Conservation (phyloP, 2,329 filamentous ascomycete species). For the Aspergillus texensis region DNA sequence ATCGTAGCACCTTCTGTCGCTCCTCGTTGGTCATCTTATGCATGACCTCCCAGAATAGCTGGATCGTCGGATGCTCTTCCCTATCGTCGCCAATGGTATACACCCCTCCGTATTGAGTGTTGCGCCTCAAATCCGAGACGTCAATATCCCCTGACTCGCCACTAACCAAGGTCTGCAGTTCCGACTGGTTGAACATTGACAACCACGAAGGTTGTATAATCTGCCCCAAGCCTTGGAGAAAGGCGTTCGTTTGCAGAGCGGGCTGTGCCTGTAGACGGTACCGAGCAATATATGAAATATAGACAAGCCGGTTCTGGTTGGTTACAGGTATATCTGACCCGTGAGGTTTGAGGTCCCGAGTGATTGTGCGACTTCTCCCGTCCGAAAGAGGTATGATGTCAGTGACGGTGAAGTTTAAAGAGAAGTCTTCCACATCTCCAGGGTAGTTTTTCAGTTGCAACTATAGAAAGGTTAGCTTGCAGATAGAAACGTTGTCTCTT, state of each 20-base stretch:
- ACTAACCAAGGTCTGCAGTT: slow-evolving; percentile 89
- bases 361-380: slow-evolving; percentile 62
- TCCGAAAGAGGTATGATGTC: slow-evolving; percentile 64
- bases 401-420: slow-evolving; percentile 85
- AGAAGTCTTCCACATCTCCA: slow-evolving; percentile 78
- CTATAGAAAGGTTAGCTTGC: slow-evolving; percentile 25
- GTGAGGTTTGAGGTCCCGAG: slow-evolving; percentile 73
- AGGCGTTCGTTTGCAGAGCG: slow-evolving; percentile 78
- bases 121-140: slow-evolving; percentile 77
- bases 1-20: slow-evolving; percentile 84
- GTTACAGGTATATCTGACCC: slow-evolving; percentile 80
- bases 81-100: slow-evolving; percentile 90
- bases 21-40: slow-evolving; percentile 73
- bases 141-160: slow-evolving; percentile 86
- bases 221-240: slow-evolving; percentile 79
- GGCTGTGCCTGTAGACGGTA: slow-evolving; percentile 85
- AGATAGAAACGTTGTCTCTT: slow-evolving; percentile 1
- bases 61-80: slow-evolving; percentile 79
- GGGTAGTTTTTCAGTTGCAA: slow-evolving; percentile 79
- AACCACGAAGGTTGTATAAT: slow-evolving; percentile 94
- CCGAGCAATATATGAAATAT: slow-evolving; percentile 87
- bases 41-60: slow-evolving; percentile 92
- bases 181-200: slow-evolving; percentile 96
- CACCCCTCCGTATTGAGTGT: slow-evolving; percentile 85
- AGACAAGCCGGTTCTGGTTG: slow-evolving; percentile 89